phyloP scores from a whole-genome alignment of 2,329 filamentous ascomycete species.

The Diplodia mutila region DNA sequence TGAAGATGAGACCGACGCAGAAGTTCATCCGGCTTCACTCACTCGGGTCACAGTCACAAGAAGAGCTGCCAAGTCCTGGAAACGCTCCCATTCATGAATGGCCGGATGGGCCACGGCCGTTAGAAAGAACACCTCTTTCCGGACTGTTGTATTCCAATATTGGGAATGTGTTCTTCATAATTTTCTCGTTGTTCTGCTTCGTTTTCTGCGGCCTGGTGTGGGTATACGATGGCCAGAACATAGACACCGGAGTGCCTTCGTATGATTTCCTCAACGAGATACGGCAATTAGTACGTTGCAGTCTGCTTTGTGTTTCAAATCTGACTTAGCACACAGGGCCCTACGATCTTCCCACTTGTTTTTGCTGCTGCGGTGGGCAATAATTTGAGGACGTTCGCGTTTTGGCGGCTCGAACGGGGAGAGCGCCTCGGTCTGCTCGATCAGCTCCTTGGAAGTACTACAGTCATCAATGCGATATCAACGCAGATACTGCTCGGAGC shows the following conservation, averaged over 20 bases:
- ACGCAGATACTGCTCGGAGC: too few relatives aligned
- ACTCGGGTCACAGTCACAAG: not conserved
- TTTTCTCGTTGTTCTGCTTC: not conserved
- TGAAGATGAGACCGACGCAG: not conserved
- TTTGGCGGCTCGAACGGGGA: not conserved
- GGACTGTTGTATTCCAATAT: not conserved
- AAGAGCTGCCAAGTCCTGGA: not conserved
- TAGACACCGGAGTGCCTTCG: not conserved
- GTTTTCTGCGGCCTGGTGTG: not conserved
- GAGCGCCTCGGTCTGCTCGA: not conserved
- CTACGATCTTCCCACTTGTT: not conserved
- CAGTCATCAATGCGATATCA: not conserved
- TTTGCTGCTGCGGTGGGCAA: not conserved
- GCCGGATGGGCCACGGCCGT: not conserved
- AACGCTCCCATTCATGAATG: not conserved
- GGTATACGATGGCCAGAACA: not conserved
- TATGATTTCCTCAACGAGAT: not conserved
- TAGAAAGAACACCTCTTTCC: not conserved
- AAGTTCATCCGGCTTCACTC: not conserved
- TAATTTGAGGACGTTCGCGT: not conserved
- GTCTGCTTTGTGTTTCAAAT: not conserved
- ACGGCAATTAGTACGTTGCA: not conserved
- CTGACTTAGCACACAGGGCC: not conserved
- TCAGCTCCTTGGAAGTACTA: not conserved
- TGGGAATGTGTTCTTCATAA: not conserved